Evolutionary conservation across 495 filamentous ascomycete species (phyloP).

Genomic region (Podospora australis): DNA sequence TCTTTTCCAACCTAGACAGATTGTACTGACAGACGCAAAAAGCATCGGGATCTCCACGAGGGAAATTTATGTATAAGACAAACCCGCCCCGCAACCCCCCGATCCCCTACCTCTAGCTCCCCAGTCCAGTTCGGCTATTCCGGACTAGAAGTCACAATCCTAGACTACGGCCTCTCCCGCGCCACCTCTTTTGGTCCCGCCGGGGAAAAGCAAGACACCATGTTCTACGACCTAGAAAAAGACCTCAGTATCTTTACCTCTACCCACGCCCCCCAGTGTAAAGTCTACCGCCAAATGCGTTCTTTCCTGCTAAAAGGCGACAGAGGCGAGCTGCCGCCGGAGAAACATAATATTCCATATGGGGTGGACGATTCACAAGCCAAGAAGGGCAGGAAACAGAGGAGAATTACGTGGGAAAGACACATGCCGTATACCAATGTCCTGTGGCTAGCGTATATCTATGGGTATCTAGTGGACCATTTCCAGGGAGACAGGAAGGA

Average conservation of each 20-base stretch:
- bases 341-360: conserved; percentile 32
- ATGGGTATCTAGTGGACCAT: conserved; percentile 32
- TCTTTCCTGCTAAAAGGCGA: conserved; percentile 36
- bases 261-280: conserved; percentile 41
- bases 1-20: no score
- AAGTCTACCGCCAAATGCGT: conserved; percentile 47
- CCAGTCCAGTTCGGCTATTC: conserved; percentile 56
- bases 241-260: conserved; percentile 47
- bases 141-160: conserved; percentile 68
- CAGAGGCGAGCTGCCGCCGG: conserved; percentile 25
- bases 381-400: background rate
- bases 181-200: conserved; percentile 37
- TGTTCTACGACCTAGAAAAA: conserved; percentile 46
- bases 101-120: conserved; percentile 25
- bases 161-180: conserved; percentile 86
- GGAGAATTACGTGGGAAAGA: conserved; percentile 32
- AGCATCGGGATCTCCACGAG: conserved; percentile 84
- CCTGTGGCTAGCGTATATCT: conserved; percentile 48
- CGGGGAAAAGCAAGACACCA: background rate
- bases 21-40: no score
- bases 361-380: conserved; percentile 19
- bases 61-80: conserved; percentile 75
- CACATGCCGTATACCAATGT: conserved; percentile 48
- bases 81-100: conserved; percentile 33
- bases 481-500: conserved; percentile 31